Percentiles rank a stretch among this genome's conserved stretches.
These are phyloP conservation scores for Erysimum cheiri DNA, from an alignment of 441 rosid species.

Conservation along the genomic window DNA sequence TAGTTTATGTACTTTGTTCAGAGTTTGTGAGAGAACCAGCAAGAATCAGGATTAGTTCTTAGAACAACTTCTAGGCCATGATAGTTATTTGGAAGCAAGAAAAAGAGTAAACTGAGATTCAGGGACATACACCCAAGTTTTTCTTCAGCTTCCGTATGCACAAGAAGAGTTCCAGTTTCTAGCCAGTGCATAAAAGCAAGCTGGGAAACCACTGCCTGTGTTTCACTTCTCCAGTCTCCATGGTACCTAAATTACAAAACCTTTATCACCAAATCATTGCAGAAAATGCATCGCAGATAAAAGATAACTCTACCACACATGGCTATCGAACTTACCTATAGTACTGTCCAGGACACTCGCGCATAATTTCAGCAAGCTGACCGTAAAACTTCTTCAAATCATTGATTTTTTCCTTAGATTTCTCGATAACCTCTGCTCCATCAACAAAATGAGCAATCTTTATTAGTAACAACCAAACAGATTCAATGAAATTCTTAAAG, in stretches of 20 bases:
- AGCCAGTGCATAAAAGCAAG: constrained; percentile 93
- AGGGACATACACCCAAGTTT: constrained; percentile 80
- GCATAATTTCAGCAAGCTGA: constrained; percentile 62
- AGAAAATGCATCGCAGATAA: background rate
- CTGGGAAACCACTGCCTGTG: constrained; percentile 79
- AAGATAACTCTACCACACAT: background rate
- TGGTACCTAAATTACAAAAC: constrained; percentile 65
- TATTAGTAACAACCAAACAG: constrained; percentile 17
- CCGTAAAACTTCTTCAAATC: constrained; percentile 64
- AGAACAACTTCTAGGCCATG: too few relatives aligned
- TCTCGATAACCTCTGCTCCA: constrained; percentile 69
- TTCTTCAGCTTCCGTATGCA: constrained; percentile 75
- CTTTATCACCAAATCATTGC: constrained; percentile 4
- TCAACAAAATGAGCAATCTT: background rate
- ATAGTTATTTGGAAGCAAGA: background rate
- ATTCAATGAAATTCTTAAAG: background rate
- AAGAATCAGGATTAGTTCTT: background rate
- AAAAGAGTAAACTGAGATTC: constrained; percentile 13
- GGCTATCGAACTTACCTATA: constrained; percentile 54
- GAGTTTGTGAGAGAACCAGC: constrained; percentile 2
- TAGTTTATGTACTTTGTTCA: background rate
- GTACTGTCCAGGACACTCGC: constrained; percentile 74
- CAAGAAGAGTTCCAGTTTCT: constrained; percentile 78
- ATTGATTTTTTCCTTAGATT: constrained; percentile 62
- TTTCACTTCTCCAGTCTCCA: constrained; percentile 95